Evolutionary conservation across 805 yeast genomes (phyloP), one percentile per base, ranked within the genome.

Genomic region (Yamadazyma nakazawae): DNA sequence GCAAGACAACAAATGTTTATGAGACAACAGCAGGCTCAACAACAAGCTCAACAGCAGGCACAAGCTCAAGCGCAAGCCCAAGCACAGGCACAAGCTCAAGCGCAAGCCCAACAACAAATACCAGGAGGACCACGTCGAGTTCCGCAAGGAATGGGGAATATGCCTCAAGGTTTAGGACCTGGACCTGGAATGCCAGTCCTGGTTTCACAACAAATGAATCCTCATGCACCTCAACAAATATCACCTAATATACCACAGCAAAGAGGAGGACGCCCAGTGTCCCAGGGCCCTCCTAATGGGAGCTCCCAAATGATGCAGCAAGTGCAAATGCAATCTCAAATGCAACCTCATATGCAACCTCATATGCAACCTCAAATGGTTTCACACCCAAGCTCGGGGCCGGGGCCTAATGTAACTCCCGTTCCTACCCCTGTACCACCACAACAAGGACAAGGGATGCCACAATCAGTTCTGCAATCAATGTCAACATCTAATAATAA

Each of bases 1-100:
- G 41, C 41, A 9, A 38, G 41, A 38, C 41, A 38, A 19, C 41
- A 38, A 16, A 26, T 38, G 41, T 26, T 38, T 9, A 38, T 38
- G 41, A 25, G 41, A 14, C 43, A 41, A 41, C 43, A 41, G 18
- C 31, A 32, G 11, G 43, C 43, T 21, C 43, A 40, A n/a, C 37
- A 31, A 30, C 42, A 39, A 18, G 35, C 42, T n/a, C 40, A 37
- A 24, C 28, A 37, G n/a, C 40, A 37, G 10, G 31, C 40, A 19
- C 35, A 42, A 42, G 37, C 37, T 12, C 43, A 31, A 19, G 26
- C 31, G 38, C 39, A 34, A 13, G 21, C 21, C 8, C 32, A 9
- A 12, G 40, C 30, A 26, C 30, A 26, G 11, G 30, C 30, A 26
- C 30, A 26, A 11, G 30, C 30, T 11, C 32, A 28, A 13, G 32